Evolutionary conservation across 2,329 filamentous ascomycete genomes (phyloP).

Genomic region (Exserohilum rostratum): DNA sequence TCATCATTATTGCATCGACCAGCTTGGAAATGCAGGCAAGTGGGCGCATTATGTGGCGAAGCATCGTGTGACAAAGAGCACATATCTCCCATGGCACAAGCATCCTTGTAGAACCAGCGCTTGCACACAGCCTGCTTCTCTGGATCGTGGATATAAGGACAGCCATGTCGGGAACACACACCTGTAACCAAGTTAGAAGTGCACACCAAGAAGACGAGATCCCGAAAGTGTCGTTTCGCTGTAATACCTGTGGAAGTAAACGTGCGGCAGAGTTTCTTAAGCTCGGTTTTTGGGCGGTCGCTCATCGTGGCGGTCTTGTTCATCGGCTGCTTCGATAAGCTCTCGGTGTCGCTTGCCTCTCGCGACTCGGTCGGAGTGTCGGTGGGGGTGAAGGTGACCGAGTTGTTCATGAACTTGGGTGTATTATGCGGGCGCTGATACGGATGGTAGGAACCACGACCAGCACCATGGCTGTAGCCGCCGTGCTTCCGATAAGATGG

Average conservation of each 20-base stretch:
- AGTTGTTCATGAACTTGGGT: slow-evolving; percentile 19
- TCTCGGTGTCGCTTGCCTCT: slow-evolving; percentile 1
- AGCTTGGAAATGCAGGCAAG: slow-evolving; percentile 87
- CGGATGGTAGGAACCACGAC: slow-evolving; percentile 24
- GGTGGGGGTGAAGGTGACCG: slow-evolving; percentile 18
- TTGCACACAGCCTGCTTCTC: slow-evolving; percentile 90
- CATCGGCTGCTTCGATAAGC: not conserved
- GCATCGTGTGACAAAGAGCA: slow-evolving; percentile 93
- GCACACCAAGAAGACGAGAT: not conserved
- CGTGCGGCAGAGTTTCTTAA: slow-evolving; percentile 27
- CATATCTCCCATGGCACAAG: slow-evolving; percentile 75
- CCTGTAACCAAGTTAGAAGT: slow-evolving; percentile 55
- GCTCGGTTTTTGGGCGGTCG: slow-evolving; percentile 12
- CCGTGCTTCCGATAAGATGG: slow-evolving; percentile 12
- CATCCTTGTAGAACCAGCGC: slow-evolving; percentile 78
- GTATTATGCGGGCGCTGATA: slow-evolving; percentile 22
- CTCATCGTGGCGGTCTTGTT: slow-evolving; percentile 7
- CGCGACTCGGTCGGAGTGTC: slow-evolving; percentile 6
- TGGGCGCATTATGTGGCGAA: slow-evolving; percentile 80
- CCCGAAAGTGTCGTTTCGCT: slow-evolving; percentile 15
- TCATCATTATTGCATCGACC: slow-evolving; percentile 86
- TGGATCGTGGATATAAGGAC: slow-evolving; percentile 82
- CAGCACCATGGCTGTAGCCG: slow-evolving; percentile 12
- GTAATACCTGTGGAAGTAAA: slow-evolving; percentile 44
- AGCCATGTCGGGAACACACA: slow-evolving; percentile 82